Evolutionary conservation across 2,329 filamentous ascomycete genomes (phyloP).

Genomic region (Curvularia verruculosa): DNA sequence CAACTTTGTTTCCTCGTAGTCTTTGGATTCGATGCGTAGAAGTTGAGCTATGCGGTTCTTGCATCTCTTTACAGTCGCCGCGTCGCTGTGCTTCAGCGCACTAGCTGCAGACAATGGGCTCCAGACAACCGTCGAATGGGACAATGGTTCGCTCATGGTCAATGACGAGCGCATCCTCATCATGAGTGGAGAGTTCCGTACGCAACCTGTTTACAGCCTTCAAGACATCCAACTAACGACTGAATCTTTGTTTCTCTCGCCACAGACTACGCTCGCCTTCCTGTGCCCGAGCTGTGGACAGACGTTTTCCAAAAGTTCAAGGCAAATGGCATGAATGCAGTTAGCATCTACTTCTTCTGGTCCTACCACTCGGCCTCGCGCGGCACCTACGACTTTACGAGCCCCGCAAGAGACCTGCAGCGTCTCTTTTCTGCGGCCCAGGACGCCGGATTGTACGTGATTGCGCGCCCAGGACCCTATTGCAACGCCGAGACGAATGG

Average conservation of each 20-base stretch:
- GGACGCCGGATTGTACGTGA: slow-evolving; percentile 59
- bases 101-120: slow-evolving; percentile 38
- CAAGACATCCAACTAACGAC: background rate
- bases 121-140: slow-evolving; percentile 56
- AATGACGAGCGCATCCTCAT: slow-evolving; percentile 58
- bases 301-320: slow-evolving; percentile 63
- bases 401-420: slow-evolving; percentile 58
- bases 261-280: slow-evolving; percentile 57
- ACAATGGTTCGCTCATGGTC: slow-evolving; percentile 58
- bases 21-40: background rate
- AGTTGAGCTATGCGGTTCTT: slow-evolving; percentile 16
- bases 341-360: slow-evolving; percentile 60
- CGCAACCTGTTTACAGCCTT: background rate
- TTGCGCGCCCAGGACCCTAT: slow-evolving; percentile 60
- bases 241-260: background rate
- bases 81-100: slow-evolving; percentile 19
- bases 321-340: slow-evolving; percentile 60
- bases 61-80: slow-evolving; percentile 11
- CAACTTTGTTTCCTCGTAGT: background rate
- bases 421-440: slow-evolving; percentile 59
- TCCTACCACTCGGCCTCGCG: slow-evolving; percentile 56
- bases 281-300: slow-evolving; percentile 60
- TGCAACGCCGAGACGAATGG: slow-evolving; percentile 60
- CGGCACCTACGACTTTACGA: slow-evolving; percentile 58
- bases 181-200: slow-evolving; percentile 58